Base-by-base conservation (phyloP, 306 rosid species). In the Pyrus bretschneideri region DNA sequence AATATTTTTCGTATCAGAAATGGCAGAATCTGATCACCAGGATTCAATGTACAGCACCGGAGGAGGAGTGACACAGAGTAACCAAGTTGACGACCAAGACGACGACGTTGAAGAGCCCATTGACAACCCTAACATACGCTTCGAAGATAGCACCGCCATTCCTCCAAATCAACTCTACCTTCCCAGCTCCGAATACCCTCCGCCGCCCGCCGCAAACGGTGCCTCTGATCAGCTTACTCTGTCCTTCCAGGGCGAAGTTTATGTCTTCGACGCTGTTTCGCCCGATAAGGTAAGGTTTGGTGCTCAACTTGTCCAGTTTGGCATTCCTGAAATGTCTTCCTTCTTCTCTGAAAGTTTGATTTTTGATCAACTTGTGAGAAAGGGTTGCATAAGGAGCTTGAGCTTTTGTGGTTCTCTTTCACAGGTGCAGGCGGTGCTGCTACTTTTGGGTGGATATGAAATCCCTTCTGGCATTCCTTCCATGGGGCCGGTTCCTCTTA, bases 391-490 rank as follows among this genome's bases (percentile, higher is more conserved):
- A 38, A 70, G 52, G 21, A 31, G 29, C 30, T 62, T 69, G 77
- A 40, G 69, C 15, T 17, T 64, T 65, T 80, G 81, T 70, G 79
- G 78, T 73, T 76, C 67, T 27, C 51, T 67, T 81, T 74, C 60
- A 57, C 79, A 87, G 90, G 90, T 87, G 71, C 90, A 87, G 81
- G 87, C 90, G 3, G 90, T 87, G 54, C 75, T 87, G 72, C 85
- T 87, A 67, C 90, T 87, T 66, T 78, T 87, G 80, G 90, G 90
- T 17, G 90, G 90, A 72, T 84, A 81, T 79, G 88, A 87, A 72
- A 74, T 87, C 61, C 86, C 90, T 60, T 84, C 90, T 35, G 88
- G 81, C 40, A 81, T 84, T 65, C 90, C 90, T 70, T 82, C 90
- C 13, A 67, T 58, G 76, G 89, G 87, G 57, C 31, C 82, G 10